phyloP scores from a whole-genome alignment of 495 filamentous ascomycete genomes.

The Podospora tetraspora region DNA sequence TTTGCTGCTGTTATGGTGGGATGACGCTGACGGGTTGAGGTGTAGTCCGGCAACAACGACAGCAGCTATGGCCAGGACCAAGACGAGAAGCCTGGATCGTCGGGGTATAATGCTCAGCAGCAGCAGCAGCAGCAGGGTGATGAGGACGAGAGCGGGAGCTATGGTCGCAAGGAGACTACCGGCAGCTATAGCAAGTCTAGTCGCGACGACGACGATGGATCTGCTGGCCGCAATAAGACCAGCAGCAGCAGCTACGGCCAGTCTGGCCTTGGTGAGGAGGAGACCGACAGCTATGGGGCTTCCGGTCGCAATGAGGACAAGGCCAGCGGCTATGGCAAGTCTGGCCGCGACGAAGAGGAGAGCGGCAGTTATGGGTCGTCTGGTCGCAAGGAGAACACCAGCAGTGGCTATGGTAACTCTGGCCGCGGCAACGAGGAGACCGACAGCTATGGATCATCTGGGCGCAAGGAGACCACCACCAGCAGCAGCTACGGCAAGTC shows the following conservation, averaged over 20 bases:
- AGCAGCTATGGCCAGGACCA: background rate
- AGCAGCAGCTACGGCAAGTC: background rate
- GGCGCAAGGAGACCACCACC: background rate
- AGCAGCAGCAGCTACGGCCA: background rate
- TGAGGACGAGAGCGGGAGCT: background rate
- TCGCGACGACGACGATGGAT: background rate
- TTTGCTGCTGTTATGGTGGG: background rate
- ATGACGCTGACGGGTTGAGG: background rate
- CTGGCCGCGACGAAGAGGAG: background rate
- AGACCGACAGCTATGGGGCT: background rate
- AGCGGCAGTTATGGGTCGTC: background rate
- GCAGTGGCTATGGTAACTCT: background rate
- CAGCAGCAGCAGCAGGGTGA: background rate
- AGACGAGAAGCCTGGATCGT: background rate
- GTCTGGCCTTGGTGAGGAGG: background rate
- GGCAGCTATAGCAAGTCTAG: background rate
- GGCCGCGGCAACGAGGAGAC: background rate
- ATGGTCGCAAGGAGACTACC: background rate
- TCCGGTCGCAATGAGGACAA: background rate
- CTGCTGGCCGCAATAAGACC: background rate
- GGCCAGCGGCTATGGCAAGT: too few species aligned
- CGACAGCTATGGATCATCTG: background rate
- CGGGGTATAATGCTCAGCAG: background rate
- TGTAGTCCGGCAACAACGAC: slow-evolving; percentile 3
- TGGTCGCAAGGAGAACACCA: background rate